These are phyloP conservation scores for Trametes coccinea DNA, from an alignment of 768 basidiomycete species.

Conservation along the genomic window DNA sequence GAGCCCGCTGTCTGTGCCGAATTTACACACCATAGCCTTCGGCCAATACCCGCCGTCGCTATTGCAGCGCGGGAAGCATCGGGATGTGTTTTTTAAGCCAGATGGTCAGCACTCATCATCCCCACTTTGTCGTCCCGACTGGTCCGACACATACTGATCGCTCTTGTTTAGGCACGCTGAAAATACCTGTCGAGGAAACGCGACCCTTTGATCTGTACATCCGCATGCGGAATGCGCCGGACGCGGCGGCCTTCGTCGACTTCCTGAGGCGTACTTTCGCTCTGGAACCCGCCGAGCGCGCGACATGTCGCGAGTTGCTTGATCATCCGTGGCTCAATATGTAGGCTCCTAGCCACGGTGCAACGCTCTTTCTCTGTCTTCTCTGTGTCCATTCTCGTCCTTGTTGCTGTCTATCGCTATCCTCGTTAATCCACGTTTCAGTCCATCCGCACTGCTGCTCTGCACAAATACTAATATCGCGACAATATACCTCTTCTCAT, in stretches of 20 bases:
- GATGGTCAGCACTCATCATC: slow-evolving; percentile 1
- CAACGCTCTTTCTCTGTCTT: too few relatives aligned
- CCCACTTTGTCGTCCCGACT: neutral
- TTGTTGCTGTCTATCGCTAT: too few relatives aligned
- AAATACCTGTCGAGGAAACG: neutral
- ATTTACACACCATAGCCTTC: neutral
- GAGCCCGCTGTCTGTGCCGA: neutral
- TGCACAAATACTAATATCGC: too few relatives aligned
- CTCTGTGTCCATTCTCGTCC: too few relatives aligned
- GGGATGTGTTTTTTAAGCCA: slow-evolving; percentile 3
- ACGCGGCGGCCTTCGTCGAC: neutral
- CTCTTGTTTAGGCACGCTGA: neutral
- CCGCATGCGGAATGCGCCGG: neutral
- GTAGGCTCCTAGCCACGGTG: neutral
- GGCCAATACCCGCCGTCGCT: slow-evolving; percentile 10
- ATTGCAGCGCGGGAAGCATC: slow-evolving; percentile 3
- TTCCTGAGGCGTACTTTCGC: neutral
- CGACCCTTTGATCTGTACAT: neutral
- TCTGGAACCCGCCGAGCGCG: neutral
- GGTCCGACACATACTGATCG: neutral
- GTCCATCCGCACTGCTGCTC: too few relatives aligned
- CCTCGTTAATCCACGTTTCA: too few relatives aligned
- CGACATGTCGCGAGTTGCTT: neutral
- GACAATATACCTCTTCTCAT: too few relatives aligned
- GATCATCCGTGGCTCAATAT: neutral